Evolutionary conservation across 2,329 filamentous ascomycete species (phyloP), one percentile per base, ranked within the genome.

Genomic region (Aspergillus udagawae): DNA sequence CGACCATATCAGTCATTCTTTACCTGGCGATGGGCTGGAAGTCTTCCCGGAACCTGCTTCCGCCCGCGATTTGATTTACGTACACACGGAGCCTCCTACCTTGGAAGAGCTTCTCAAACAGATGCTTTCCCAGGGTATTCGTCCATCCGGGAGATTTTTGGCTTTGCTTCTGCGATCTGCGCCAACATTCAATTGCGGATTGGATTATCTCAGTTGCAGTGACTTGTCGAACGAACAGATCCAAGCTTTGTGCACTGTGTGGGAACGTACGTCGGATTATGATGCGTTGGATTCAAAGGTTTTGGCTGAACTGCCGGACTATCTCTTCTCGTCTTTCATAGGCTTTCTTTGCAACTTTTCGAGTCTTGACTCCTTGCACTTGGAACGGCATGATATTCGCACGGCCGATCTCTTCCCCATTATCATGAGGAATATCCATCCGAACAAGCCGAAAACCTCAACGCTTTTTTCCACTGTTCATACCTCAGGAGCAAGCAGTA

Each of bases 21-120:
- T 83, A 4, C 81, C 85, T 6, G 85, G 85, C 20, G 85, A 87
- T 67, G 75, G 75, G 23, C 77, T 72, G 57, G 84, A 86, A 65
- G 75, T 82, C 9, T 72, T 79, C 47, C 76, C 83, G 4, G 79
- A 83, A 55, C 82, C 85, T 8, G 71, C 73, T 14, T 86, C 83
- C 29, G 80, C 83, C 5, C 77, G 83, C 32, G 80, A 86, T 61
- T 70, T 81, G 50, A 81, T 84, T 1, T 86, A 86, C 67, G 77
- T 85, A 10, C 77, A 77, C 27, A 78, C 79, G 14, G 75, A 80
- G 45, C 77, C 83, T 14, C 85, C 85, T 5, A 77, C 75, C 0
- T 64, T 81, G 20, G 73, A 80, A n/a, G 73, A 78, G 10, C 76
- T 88, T 35, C 76, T 82, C 47, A 63, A 77, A 20, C 71, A 80